Evolutionary conservation across 495 filamentous ascomycete genomes (phyloP).

Genomic region (Penicillium silybi): DNA sequence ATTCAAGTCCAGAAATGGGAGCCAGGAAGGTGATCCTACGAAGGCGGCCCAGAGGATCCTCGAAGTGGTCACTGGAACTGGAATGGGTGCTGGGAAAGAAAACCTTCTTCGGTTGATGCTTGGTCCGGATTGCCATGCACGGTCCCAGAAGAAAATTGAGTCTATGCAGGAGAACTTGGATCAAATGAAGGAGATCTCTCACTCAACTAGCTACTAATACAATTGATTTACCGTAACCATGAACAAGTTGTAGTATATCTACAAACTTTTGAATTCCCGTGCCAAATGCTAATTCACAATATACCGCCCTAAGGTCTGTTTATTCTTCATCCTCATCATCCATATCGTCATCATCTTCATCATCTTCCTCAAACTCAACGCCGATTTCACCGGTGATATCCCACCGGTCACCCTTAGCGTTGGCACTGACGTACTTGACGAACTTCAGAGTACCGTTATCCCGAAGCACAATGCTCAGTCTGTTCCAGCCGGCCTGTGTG

Average conservation of each 20-base stretch:
- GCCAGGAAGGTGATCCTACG: slow-evolving; percentile 10
- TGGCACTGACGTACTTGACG: slow-evolving; percentile 88
- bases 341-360: slow-evolving; percentile 37
- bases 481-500: slow-evolving; percentile 85
- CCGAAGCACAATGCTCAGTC: slow-evolving; percentile 79
- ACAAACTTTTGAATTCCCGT: slow-evolving; percentile 3
- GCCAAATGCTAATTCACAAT: not conserved
- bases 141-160: slow-evolving; percentile 12
- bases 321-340: slow-evolving; percentile 23
- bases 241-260: slow-evolving; percentile 4
- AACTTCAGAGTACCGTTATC: slow-evolving; percentile 85
- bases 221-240: not conserved
- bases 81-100: slow-evolving; percentile 12
- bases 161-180: slow-evolving; percentile 7
- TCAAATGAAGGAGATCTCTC: slow-evolving; percentile 14
- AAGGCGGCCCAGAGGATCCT: slow-evolving; percentile 15
- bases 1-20: slow-evolving; percentile 9
- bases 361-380: slow-evolving; percentile 42
- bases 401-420: slow-evolving; percentile 86
- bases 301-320: not conserved
- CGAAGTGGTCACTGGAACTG: slow-evolving; percentile 13
- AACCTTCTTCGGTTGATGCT: slow-evolving; percentile 16
- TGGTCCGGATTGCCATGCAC: slow-evolving; percentile 15
- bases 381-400: slow-evolving; percentile 69
- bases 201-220: slow-evolving; percentile 12